phyloP scores from a whole-genome alignment of 2,329 filamentous ascomycete species.

The Ilyonectria mors-panacis region DNA sequence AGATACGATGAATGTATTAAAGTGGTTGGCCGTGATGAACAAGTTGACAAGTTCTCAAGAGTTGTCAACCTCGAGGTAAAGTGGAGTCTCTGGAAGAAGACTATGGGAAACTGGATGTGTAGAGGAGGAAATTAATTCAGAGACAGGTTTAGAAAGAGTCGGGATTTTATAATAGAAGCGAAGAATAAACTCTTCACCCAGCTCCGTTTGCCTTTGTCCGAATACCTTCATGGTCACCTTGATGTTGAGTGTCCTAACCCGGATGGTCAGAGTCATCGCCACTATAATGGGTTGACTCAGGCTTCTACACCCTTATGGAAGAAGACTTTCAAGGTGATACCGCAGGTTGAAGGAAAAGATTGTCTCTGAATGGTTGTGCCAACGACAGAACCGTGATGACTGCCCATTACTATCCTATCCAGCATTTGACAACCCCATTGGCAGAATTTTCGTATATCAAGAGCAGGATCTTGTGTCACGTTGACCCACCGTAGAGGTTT shows the following conservation, averaged over 20 bases:
- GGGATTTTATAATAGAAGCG: not conserved
- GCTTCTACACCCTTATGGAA: no score
- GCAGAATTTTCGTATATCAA: no score
- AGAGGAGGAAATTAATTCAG: not conserved
- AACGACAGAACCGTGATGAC: no score
- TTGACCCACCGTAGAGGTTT: no score
- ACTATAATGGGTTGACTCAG: no score
- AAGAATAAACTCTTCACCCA: not conserved
- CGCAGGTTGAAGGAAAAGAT: no score
- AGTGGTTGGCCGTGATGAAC: not conserved
- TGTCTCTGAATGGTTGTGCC: no score
- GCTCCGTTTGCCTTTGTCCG: not conserved
- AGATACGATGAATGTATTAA: not conserved
- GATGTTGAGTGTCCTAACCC: not conserved
- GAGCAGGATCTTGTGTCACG: no score
- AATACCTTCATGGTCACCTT: not conserved
- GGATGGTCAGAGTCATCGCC: not conserved
- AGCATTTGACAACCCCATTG: no score
- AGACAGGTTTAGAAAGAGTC: not conserved
- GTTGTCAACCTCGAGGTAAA: not conserved
- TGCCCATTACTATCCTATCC: no score
- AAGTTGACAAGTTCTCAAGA: not conserved
- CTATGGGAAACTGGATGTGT: not conserved
- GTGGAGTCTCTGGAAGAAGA: not conserved
- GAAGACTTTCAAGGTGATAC: no score